Base-by-base conservation (phyloP, 169 alveolate species). In the Plasmodium adleri region DNA sequence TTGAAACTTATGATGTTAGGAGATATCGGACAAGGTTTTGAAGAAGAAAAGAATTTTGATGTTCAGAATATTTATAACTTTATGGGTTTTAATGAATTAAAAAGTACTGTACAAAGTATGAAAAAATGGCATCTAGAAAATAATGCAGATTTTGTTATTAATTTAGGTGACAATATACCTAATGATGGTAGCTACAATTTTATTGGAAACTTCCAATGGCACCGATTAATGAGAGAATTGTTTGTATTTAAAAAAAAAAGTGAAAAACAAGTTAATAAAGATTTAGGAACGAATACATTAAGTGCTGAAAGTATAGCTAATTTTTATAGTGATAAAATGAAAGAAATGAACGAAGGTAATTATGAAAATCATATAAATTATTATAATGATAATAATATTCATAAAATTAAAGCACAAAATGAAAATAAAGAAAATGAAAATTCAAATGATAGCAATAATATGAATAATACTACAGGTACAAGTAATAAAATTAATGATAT, bases 111-210 rank as follows among this genome's bases (percentile, higher is more conserved):
- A 7, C 66, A 67, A 4, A 59, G 74, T 59, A 83, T 83, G 91
- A 52, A 83, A 58, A 63, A 83, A 43, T 83, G 91, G 91, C 83
- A 83, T 83, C 1, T 20, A 20, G 26, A 7, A 52, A 83, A 83
- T 43, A 67, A 71, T n/a, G 91, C 91, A 47, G 91, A 83, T 70
- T 83, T 83, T 83, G 63, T 83, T 43, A 70, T 83, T 8, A 83
- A 83, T 56, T 83, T 83, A 83, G 91, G 91, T 28, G 91, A 83
- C 50, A 83, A 83, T 83, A 58, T 83, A 50, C 85, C 91, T 7
- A 60, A 83, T 1, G 66, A 54, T 9, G 85, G 50, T 6, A n/a
- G 26, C 0, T 17, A 49, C 28, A 58, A 70, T 58, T 43, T 68
- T 56, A 47, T 56, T 45, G 72, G 58, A 26, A 70, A 68, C 45